These are phyloP conservation scores for Lichenothelia convexa DNA, from an alignment of 495 filamentous ascomycete genomes.

Conservation along the genomic window DNA sequence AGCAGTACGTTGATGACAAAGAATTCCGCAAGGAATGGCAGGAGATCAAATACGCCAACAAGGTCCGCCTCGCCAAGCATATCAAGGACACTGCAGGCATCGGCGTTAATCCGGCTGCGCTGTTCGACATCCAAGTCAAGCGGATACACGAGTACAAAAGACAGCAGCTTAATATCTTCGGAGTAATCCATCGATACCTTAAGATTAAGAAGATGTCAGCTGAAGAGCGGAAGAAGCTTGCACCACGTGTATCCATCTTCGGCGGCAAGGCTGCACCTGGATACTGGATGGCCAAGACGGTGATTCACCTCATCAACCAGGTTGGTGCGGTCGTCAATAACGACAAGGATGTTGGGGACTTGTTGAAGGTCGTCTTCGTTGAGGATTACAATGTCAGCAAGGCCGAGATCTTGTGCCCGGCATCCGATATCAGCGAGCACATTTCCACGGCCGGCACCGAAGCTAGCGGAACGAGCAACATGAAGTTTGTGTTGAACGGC, in stretches of 20 bases:
- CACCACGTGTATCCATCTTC: conserved; percentile 90
- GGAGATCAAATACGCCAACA: conserved; percentile 68
- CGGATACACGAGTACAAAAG: conserved; percentile 99
- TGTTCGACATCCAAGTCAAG: conserved; percentile 97
- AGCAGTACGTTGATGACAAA: conserved; percentile 63
- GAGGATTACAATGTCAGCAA: conserved; percentile 99
- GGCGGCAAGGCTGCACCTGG: conserved; percentile 94
- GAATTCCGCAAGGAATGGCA: conserved; percentile 82
- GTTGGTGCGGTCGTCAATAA: conserved; percentile 85
- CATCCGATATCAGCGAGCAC: conserved; percentile 92
- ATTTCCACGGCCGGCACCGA: conserved; percentile 97
- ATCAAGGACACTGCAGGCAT: conserved; percentile 67
- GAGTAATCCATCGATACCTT: conserved; percentile 88
- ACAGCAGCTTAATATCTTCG: conserved; percentile 97
- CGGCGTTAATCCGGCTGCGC: conserved; percentile 64
- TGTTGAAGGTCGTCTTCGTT: conserved; percentile 91
- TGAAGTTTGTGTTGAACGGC: conserved; percentile 98
- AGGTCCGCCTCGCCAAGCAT: conserved; percentile 68
- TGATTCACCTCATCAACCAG: conserved; percentile 89
- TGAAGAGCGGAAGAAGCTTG: conserved; percentile 72
- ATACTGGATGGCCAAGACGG: conserved; percentile 99
- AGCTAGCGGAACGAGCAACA: conserved; percentile 55
- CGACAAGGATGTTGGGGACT: conserved; percentile 77
- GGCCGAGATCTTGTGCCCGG: conserved; percentile 87
- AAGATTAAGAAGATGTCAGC: conserved; percentile 67